phyloP scores from a whole-genome alignment of 352 stramenopile species.

The Aphanomyces euteiches region DNA sequence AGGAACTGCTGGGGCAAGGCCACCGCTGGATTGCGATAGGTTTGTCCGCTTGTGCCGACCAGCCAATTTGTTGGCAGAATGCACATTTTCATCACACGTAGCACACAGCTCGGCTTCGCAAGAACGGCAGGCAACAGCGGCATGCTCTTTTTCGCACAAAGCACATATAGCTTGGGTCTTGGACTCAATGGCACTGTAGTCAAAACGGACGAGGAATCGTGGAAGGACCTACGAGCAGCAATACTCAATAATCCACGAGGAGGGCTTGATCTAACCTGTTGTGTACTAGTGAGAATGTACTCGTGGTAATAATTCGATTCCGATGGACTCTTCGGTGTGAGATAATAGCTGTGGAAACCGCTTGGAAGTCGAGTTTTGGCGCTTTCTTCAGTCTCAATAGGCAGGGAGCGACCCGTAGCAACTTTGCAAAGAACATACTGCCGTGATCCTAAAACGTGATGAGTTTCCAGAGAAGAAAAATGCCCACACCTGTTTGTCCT shows the following conservation, averaged over 20 bases:
- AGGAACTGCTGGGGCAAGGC: background rate
- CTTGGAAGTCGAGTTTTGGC: constrained; percentile 42
- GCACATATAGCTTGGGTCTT: constrained; percentile 41
- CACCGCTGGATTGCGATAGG: no score
- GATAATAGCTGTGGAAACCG: constrained; percentile 73
- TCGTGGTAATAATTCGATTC: constrained; percentile 62
- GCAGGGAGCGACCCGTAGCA: constrained; percentile 56
- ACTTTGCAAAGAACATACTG: constrained; percentile 77
- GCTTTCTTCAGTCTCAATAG: constrained; percentile 48
- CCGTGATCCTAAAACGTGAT: constrained; percentile 31
- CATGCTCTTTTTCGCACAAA: constrained; percentile 57
- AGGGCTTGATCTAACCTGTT: constrained; percentile 28
- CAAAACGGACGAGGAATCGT: constrained; percentile 67
- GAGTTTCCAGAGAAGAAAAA: constrained; percentile 34
- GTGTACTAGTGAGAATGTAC: constrained; percentile 62
- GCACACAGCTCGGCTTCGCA: constrained; percentile 69
- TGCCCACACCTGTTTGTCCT: constrained; percentile 21
- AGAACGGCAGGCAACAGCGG: constrained; percentile 49
- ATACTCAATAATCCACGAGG: background rate
- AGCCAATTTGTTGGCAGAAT: constrained; percentile 80
- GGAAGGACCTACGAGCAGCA: constrained; percentile 47
- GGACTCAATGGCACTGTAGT: constrained; percentile 37
- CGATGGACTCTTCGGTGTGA: constrained; percentile 33
- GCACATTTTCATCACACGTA: constrained; percentile 61
- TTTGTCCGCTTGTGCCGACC: constrained; percentile 51